A percentile compares a stretch with the other conserved stretches of the same genome.
Conservation (phyloP, 2,329 filamentous ascomycete species). For the Paracorniculantispora psalliotae region DNA sequence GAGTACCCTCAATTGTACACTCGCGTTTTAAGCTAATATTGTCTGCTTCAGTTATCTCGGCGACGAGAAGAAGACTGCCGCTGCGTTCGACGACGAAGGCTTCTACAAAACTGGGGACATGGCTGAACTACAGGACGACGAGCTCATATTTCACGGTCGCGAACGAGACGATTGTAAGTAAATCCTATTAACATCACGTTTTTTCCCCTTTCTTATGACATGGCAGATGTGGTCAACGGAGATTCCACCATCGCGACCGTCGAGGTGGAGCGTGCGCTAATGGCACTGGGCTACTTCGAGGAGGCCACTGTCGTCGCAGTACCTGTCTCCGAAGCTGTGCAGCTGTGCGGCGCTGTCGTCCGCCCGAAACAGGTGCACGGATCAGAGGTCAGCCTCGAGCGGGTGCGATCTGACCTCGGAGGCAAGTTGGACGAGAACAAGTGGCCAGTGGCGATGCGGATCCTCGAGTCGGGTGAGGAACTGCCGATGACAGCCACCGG, state of each 20-base stretch:
- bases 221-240: constrained; percentile 12
- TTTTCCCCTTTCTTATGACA: not conserved
- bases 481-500: constrained; percentile 17
- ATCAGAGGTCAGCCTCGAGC: constrained; percentile 6
- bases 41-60: not conserved
- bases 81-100: not conserved
- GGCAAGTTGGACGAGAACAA: constrained; percentile 15
- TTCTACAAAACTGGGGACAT: constrained; percentile 4
- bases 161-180: constrained; percentile 18
- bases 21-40: not conserved
- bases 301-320: constrained; percentile 20
- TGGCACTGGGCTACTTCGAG: constrained; percentile 18
- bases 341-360: constrained; percentile 20
- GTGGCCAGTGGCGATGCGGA: constrained; percentile 17
- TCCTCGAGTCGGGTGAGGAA: constrained; percentile 16
- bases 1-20: not conserved
- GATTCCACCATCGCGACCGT: constrained; percentile 16
- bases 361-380: constrained; percentile 7
- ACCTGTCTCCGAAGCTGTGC: constrained; percentile 17
- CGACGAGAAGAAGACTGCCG: not conserved
- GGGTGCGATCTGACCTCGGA: constrained; percentile 16
- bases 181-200: not conserved
- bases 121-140: not conserved
- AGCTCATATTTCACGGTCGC: constrained; percentile 17
- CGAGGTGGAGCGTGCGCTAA: constrained; percentile 18